phyloP scores from a whole-genome alignment of 2,329 filamentous ascomycete species.

The Alternaria triticimaculans region DNA sequence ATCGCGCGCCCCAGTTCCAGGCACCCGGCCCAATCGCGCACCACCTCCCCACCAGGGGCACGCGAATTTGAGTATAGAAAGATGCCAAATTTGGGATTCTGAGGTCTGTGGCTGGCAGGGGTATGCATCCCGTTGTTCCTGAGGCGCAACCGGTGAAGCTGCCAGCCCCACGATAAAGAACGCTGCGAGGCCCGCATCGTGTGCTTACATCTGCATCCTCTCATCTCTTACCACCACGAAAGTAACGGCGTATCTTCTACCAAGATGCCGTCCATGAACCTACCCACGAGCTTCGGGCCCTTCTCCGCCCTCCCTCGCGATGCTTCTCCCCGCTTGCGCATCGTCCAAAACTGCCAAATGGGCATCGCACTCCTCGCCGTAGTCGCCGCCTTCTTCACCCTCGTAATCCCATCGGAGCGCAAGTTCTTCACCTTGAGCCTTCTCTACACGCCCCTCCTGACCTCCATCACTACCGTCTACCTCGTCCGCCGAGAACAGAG shows the following conservation, averaged over 20 bases:
- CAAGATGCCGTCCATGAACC: neutral
- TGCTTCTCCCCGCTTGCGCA: conserved; percentile 27
- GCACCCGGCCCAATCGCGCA: conserved; percentile 20
- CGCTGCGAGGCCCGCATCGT: neutral
- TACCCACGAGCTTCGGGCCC: neutral
- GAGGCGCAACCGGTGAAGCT: conserved; percentile 30
- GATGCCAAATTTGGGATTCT: conserved; percentile 7
- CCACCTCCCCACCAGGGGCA: conserved; percentile 5
- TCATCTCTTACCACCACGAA: neutral
- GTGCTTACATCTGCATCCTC: neutral
- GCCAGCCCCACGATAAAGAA: conserved; percentile 20
- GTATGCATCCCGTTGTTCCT: conserved; percentile 2
- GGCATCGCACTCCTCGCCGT: conserved; percentile 19
- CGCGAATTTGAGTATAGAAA: conserved; percentile 14
- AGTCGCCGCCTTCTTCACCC: conserved; percentile 23
- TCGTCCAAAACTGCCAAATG: conserved; percentile 27
- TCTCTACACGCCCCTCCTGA: conserved; percentile 28
- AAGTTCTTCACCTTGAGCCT: conserved; percentile 34
- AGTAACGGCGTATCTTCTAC: neutral
- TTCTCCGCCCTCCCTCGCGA: conserved; percentile 5
- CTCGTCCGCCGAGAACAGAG: conserved; percentile 28
- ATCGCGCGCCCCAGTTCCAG: conserved; percentile 17
- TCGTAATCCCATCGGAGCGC: conserved; percentile 25
- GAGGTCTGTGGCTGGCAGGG: conserved; percentile 2
- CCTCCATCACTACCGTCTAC: conserved; percentile 26